Evolutionary conservation across 768 basidiomycete species (phyloP), one percentile per base, ranked within the genome.

Genomic region (Steccherinum ochraceum): DNA sequence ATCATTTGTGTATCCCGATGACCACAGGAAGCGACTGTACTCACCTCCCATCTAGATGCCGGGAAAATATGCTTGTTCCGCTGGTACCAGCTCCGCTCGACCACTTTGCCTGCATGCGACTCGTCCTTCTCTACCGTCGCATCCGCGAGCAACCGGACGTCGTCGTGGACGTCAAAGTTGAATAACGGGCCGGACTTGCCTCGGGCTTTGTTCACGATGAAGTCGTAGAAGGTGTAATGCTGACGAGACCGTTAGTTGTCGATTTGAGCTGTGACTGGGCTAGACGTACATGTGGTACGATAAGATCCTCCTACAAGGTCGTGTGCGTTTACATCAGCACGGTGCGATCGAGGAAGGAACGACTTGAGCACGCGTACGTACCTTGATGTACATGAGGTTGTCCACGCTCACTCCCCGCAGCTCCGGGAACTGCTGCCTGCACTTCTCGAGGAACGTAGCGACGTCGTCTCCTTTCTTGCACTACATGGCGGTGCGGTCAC

Each of bases 341-440:
- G n/a, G n/a, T 35, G 30, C 16, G 30, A 24, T 20, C 13, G 43
- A 24, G 12, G 16, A 48, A 49, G 18, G 4, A 10, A 24, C 30
- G 30, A 35, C 39, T 40, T 23, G 46, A 25, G 42, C 43, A 49
- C 48, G 19, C 44, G 24, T 47, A 7, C 77, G 50, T 52, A 87
- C 90, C 80, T 97, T 97, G 69, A 99, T 81, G 70, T 98, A 99
- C 94, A 98, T 98, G 30, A 99, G 69, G 64, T 98, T 99, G 68
- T 99, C 96, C 18, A 89, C 93, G 49, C 83, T 89, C 45, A 93
- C 82, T 7, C 86, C 86, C 49, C 94, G 72, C 35, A 99, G 76
- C 68, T 98, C 94, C 2, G 94, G 88, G 63, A 96, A 91, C 59
- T 98, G 94, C 47, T 81, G 79, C 24, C 94, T 78, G 60, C 93